Evolutionary conservation across 2,329 filamentous ascomycete genomes (phyloP).

Genomic region (Apiospora kogelbergensis): DNA sequence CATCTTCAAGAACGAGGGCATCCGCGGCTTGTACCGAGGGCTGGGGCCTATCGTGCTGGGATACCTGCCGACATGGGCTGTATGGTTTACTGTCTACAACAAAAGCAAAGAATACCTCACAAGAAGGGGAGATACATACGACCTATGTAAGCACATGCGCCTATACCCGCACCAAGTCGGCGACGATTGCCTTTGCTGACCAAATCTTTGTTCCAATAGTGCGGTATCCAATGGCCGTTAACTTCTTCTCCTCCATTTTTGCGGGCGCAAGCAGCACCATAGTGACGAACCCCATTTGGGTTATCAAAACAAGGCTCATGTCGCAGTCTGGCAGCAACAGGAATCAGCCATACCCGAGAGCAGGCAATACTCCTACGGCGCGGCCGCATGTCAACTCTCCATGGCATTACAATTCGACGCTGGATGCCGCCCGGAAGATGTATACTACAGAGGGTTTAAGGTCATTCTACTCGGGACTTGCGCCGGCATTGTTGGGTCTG

Average conservation of each 20-base stretch:
- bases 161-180: background rate
- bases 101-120: conserved; percentile 72
- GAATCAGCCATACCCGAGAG: conserved; percentile 46
- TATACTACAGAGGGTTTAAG: conserved; percentile 83
- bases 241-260: conserved; percentile 85
- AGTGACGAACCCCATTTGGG: conserved; percentile 97
- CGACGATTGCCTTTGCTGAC: background rate
- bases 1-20: conserved; percentile 85
- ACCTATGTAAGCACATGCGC: background rate
- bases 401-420: conserved; percentile 88
- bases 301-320: conserved; percentile 98
- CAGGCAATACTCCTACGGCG: conserved; percentile 54
- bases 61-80: conserved; percentile 96
- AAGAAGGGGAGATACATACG: background rate
- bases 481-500: conserved; percentile 85
- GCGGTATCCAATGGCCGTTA: conserved; percentile 74
- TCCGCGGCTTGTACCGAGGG: conserved; percentile 89
- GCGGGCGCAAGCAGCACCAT: conserved; percentile 92
- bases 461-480: conserved; percentile 94
- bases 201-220: conserved; percentile 15
- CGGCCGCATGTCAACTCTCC: conserved; percentile 61
- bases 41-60: conserved; percentile 92
- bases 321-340: conserved; percentile 67
- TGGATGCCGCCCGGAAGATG: conserved; percentile 95
- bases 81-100: conserved; percentile 97